These are phyloP conservation scores for Pigoraptor vietnamica DNA, from an alignment of 78 protist genomes.

Conservation along the genomic window DNA sequence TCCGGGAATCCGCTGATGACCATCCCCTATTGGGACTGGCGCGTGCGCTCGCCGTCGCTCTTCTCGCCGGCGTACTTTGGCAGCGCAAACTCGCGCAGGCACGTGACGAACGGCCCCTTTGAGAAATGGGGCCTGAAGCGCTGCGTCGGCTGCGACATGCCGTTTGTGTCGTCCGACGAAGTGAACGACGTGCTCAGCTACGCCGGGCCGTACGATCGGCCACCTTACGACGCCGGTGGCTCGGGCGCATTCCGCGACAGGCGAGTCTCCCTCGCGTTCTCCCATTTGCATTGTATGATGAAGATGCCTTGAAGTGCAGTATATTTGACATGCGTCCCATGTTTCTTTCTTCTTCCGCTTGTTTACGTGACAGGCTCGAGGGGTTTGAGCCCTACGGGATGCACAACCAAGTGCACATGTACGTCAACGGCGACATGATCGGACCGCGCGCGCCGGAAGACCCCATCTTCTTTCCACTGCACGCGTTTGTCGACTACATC, in stretches of 20 bases:
- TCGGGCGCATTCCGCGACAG: neutral
- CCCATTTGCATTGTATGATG: too few relatives aligned
- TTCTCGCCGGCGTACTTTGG: neutral
- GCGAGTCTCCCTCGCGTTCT: too few relatives aligned
- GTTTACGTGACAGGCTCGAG: neutral
- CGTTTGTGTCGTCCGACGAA: neutral
- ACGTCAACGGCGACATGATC: neutral
- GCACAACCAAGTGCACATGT: neutral
- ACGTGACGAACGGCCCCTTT: neutral
- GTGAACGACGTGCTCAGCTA: neutral
- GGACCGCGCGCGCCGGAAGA: neutral
- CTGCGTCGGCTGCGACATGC: neutral
- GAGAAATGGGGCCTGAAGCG: neutral
- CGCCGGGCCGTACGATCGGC: neutral
- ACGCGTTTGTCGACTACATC: neutral
- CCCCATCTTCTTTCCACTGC: neutral
- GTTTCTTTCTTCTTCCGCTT: neutral
- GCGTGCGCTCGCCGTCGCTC: neutral
- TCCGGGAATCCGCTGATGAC: neutral
- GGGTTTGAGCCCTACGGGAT: neutral
- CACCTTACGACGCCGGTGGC: neutral
- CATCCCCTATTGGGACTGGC: conserved; percentile 5
- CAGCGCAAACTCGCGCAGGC: neutral
- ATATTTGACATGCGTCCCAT: neutral
- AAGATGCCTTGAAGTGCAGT: too few relatives aligned